phyloP scores from a whole-genome alignment of 495 filamentous ascomycete species.

The Lichina pygmaea region DNA sequence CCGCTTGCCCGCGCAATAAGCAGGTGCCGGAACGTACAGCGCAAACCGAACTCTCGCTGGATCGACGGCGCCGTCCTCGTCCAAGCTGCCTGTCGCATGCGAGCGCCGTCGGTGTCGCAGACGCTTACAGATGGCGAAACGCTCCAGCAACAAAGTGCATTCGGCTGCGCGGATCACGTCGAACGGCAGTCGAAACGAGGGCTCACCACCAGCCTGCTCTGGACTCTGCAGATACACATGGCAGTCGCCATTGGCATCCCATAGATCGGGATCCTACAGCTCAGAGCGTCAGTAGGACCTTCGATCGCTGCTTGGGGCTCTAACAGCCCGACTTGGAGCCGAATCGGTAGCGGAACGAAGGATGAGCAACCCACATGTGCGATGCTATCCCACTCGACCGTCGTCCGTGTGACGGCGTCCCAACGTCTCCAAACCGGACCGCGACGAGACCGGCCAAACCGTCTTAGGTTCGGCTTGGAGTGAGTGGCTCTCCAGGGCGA shows the following conservation, averaged over 20 bases:
- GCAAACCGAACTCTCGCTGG: conserved; percentile 13
- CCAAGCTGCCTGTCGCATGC: background rate
- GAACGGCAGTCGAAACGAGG: conserved; percentile 30
- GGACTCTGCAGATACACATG: conserved; percentile 29
- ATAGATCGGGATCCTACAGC: conserved; percentile 32
- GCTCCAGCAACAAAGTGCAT: conserved; percentile 24
- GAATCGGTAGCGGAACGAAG: background rate
- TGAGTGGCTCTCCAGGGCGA: too few species aligned
- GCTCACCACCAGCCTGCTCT: conserved; percentile 29
- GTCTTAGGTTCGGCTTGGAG: too few species aligned
- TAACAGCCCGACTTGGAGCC: background rate
- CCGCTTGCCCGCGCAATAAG: conserved; percentile 18
- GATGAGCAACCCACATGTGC: conserved; percentile 16
- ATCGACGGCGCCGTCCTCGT: too few species aligned
- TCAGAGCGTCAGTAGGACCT: background rate
- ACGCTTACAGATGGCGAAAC: conserved; percentile 10
- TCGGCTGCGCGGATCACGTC: conserved; percentile 18
- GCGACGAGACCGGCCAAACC: too few species aligned
- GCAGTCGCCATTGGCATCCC: conserved; percentile 33
- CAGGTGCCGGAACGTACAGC: conserved; percentile 34
- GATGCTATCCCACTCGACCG: conserved; percentile 23
- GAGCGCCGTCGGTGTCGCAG: background rate
- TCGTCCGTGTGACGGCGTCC: conserved; percentile 24
- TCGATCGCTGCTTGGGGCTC: too few species aligned
- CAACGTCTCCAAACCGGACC: conserved; percentile 13